Base-by-base conservation (phyloP, 208 protist species). In the Trypanosoma caninum region DNA sequence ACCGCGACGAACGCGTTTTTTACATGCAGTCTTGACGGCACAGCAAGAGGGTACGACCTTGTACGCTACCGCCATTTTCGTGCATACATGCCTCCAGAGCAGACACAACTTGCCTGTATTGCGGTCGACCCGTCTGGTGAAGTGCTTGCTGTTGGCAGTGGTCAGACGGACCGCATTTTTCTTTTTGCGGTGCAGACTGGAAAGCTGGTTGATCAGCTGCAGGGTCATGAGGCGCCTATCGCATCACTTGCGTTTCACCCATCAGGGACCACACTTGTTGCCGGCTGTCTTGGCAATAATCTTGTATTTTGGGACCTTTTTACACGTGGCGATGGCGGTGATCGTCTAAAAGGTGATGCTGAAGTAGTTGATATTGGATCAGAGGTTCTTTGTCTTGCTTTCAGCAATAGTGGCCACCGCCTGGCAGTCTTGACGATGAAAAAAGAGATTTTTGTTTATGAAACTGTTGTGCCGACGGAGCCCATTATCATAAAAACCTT, bases 141-240 rank as follows among this genome's bases (percentile, higher is more conserved):
- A 58, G 75, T 97, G 16, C 63, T 97, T 13, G 89, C 86, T 8
- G 84, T 89, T 3, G 94, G 90, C 33, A 94, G 82, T 71, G 76
- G 73, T 58, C 80, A 77, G 16, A 59, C 74, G 18, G 92, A 94
- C 62, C 78, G 78, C 42, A 93, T 97, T 44, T 95, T 75, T 40
- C 75, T 97, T 59, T 97, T 95, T 60, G 74, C 89, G n/a, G 75
- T 93, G 14, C 94, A 97, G 67, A 97, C 94, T 23, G 94, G 94
- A 18, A 80, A 87, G 37, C 33, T 95, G 1, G 78, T 97, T 31
- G 94, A 97, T 50, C 72, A 85, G 38, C 74, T 97, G 44, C 83
- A 91, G 37, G 94, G 94, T 23, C 91, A 97, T 70, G 89, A 96
- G 59, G 87, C 69, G 3, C 86, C 90, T 23, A 91, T 97, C 56